Conservation (phyloP, 1,139 yeast species). For the Blastobotrys buckinghamii region DNA sequence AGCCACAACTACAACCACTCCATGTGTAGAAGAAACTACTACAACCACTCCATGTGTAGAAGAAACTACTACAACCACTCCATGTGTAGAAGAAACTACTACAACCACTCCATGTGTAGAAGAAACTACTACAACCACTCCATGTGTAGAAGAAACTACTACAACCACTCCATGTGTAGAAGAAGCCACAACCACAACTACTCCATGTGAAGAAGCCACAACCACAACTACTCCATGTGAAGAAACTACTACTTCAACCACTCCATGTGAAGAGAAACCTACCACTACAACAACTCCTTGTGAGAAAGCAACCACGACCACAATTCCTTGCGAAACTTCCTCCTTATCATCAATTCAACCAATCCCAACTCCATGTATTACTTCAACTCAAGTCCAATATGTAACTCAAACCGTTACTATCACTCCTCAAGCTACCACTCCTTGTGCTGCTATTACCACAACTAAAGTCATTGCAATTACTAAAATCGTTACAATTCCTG, state of each 20-base stretch:
- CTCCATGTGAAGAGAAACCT: no score
- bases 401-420: no score
- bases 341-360: background rate
- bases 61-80: no score
- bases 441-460: background rate
- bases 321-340: background rate
- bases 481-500: no score
- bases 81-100: no score
- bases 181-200: background rate
- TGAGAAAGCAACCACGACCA: background rate
- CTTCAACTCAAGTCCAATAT: no score
- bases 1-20: no score
- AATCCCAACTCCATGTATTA: background rate
- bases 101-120: no score
- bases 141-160: no score
- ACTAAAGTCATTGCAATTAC: no score
- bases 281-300: no score
- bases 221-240: conserved; percentile 1
- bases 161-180: background rate
- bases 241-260: background rate
- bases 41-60: background rate
- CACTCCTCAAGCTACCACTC: background rate
- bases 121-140: no score
- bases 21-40: background rate
- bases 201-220: background rate